Percentiles rank a stretch among this genome's conserved stretches.
These are phyloP conservation scores for Ettlia oleoabundans DNA, from an alignment of 139 green algal species.

Conservation along the genomic window DNA sequence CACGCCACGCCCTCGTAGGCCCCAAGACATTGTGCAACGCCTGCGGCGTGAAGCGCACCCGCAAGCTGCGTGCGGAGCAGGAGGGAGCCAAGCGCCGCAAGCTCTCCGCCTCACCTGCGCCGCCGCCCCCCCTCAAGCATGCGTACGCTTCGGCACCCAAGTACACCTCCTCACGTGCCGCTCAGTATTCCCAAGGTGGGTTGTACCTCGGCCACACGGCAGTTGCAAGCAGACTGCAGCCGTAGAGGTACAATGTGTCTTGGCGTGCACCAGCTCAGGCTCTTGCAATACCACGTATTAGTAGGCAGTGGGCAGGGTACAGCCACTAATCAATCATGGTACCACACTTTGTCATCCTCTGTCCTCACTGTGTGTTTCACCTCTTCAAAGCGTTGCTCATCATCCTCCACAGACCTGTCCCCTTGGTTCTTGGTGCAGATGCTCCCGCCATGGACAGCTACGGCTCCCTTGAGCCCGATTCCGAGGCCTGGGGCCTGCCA, in stretches of 20 bases:
- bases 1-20: slow-evolving; percentile 20
- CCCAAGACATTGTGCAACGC: slow-evolving; percentile 72
- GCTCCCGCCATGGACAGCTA: slow-evolving; percentile 26
- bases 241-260: no score
- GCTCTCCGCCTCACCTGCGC: not conserved
- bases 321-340: no score
- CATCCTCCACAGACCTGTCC: not conserved
- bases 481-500: not conserved
- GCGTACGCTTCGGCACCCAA: not conserved
- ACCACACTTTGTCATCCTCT: no score
- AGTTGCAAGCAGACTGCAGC: no score
- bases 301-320: no score
- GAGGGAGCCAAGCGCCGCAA: slow-evolving; percentile 50
- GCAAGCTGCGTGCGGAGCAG: slow-evolving; percentile 54
- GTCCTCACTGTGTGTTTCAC: not conserved
- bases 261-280: no score
- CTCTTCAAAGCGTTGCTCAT: not conserved
- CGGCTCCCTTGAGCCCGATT: slow-evolving; percentile 25
- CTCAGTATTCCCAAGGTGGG: slow-evolving; percentile 9
- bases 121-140: not conserved
- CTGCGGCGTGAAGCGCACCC: slow-evolving; percentile 55
- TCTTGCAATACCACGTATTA: no score
- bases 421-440: not conserved
- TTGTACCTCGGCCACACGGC: no score
- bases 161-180: not conserved